Evolutionary conservation across 257 asterid species (phyloP).

Genomic region (Knoxia roxburghii): DNA sequence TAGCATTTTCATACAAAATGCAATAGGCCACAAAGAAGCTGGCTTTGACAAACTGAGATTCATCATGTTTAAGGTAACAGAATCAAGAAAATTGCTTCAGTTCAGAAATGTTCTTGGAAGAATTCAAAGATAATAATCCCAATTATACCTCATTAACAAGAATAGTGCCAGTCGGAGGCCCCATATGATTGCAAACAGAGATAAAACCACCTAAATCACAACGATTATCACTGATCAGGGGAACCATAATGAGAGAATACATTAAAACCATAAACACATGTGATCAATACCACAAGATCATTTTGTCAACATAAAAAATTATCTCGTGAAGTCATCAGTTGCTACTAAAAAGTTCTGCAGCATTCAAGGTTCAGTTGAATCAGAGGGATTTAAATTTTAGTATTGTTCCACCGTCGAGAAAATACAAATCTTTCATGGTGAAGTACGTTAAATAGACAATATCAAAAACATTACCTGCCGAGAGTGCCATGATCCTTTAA

Average conservation of each 20-base stretch:
- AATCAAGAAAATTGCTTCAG: background rate
- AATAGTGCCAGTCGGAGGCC: conserved; percentile 87
- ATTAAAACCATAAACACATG: background rate
- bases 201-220: conserved; percentile 59
- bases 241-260: background rate
- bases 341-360: background rate
- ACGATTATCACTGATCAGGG: background rate
- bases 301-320: background rate
- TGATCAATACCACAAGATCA: background rate
- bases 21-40: background rate
- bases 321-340: background rate
- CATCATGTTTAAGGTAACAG: background rate
- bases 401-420: background rate
- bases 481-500: conserved; percentile 83
- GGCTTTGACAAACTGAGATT: background rate
- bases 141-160: conserved; percentile 69
- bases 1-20: background rate
- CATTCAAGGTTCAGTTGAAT: background rate
- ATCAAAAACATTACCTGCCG: conserved; percentile 67
- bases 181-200: conserved; percentile 70
- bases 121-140: background rate
- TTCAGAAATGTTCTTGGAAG: background rate
- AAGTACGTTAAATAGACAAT: background rate
- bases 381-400: background rate
- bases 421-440: background rate